phyloP scores from a whole-genome alignment of 306 rosid species.

The Arachis stenosperma region DNA sequence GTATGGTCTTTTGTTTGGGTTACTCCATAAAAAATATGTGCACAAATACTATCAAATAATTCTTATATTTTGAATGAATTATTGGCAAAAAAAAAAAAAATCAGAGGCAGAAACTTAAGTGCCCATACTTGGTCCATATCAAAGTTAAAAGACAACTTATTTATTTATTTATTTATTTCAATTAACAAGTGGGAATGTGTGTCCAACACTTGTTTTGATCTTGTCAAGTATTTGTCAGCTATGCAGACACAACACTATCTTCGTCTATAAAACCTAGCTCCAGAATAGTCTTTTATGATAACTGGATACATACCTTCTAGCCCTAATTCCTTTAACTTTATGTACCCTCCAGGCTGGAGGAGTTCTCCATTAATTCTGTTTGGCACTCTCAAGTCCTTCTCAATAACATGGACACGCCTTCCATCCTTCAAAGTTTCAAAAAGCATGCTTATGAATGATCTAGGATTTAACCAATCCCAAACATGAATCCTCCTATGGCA shows the following conservation, averaged over 20 bases:
- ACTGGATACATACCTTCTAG: constrained; percentile 55
- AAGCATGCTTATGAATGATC: not conserved
- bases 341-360: constrained; percentile 73
- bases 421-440: constrained; percentile 54
- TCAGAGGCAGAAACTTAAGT: not conserved
- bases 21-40: not conserved
- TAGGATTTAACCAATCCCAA: constrained; percentile 12
- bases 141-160: no score
- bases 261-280: not conserved
- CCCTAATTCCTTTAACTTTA: constrained; percentile 64
- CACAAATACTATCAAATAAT: not conserved
- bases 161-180: not conserved
- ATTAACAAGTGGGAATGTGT: not conserved
- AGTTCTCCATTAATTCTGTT: constrained; percentile 73
- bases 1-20: not conserved
- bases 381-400: constrained; percentile 64
- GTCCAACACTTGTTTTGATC: not conserved
- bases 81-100: no score
- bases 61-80: no score
- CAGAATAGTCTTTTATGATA: constrained; percentile 14
- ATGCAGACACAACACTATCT: not conserved
- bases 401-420: constrained; percentile 58
- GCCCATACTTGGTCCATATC: not conserved
- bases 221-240: not conserved
- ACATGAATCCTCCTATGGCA: not conserved